phyloP scores from a whole-genome alignment of 169 alveolate species.

The Cryptosporidium felis region DNA sequence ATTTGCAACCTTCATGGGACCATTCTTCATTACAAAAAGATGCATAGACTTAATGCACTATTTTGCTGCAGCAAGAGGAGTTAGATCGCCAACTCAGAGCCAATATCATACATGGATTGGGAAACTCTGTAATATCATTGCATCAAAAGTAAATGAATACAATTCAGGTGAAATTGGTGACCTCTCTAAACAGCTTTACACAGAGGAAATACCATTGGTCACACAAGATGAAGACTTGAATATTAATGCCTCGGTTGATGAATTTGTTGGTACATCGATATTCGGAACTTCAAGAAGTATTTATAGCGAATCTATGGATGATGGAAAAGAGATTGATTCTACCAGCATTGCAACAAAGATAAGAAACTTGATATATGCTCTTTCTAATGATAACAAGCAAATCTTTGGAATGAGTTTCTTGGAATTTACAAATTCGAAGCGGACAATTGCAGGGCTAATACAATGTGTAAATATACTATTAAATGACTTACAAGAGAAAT shows the following conservation, averaged over 20 bases:
- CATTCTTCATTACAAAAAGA: slow-evolving; percentile 55
- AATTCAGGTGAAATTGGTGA: slow-evolving; percentile 40
- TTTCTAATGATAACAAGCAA: slow-evolving; percentile 54
- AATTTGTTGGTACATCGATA: not conserved
- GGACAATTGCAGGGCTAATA: slow-evolving; percentile 34
- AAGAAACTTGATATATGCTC: slow-evolving; percentile 37
- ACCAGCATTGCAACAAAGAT: slow-evolving; percentile 36
- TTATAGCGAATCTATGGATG: not conserved
- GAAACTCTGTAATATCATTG: slow-evolving; percentile 37
- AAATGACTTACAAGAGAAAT: slow-evolving; percentile 43
- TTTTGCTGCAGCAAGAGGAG: slow-evolving; percentile 69
- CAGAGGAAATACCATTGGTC: slow-evolving; percentile 26
- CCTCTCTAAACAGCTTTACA: slow-evolving; percentile 15
- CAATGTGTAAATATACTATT: slow-evolving; percentile 36
- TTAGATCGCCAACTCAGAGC: slow-evolving; percentile 51
- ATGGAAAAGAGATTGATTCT: slow-evolving; percentile 32
- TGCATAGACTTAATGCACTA: slow-evolving; percentile 63
- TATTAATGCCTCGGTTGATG: not conserved
- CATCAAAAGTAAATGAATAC: slow-evolving; percentile 38
- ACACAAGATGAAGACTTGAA: not conserved
- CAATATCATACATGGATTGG: slow-evolving; percentile 56
- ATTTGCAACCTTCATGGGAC: slow-evolving; percentile 70
- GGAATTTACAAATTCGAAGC: slow-evolving; percentile 32
- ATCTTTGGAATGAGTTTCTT: slow-evolving; percentile 13
- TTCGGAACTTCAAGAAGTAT: not conserved